These are phyloP conservation scores for Phylloporus rhodoxanthus DNA, from an alignment of 768 basidiomycete genomes.

Conservation along the genomic window DNA sequence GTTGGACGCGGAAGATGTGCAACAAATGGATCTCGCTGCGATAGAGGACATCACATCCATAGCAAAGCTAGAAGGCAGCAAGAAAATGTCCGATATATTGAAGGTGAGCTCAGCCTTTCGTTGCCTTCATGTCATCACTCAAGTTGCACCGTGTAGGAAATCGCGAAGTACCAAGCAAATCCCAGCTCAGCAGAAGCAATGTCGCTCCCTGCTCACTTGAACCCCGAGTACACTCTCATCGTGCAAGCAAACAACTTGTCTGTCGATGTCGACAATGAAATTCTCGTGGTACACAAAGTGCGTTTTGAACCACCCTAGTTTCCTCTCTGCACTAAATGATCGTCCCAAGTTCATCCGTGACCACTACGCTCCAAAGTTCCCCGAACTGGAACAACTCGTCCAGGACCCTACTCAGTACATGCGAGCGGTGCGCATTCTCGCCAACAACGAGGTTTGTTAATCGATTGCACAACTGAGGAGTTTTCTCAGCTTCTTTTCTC, in stretches of 20 bases:
- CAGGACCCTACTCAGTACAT: slow-evolving; percentile 90
- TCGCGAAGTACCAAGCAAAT: slow-evolving; percentile 76
- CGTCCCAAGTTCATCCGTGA: slow-evolving; percentile 84
- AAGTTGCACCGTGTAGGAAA: slow-evolving; percentile 52
- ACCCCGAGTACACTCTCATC: slow-evolving; percentile 94
- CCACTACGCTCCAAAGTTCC: slow-evolving; percentile 92
- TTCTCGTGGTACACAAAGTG: slow-evolving; percentile 93
- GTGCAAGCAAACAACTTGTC: slow-evolving; percentile 97
- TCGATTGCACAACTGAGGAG: not conserved
- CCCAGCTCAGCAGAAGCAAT: slow-evolving; percentile 78
- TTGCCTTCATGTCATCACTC: not conserved
- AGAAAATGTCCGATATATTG: slow-evolving; percentile 81
- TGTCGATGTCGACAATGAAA: slow-evolving; percentile 98
- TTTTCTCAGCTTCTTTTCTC: slow-evolving; percentile 2
- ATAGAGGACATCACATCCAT: slow-evolving; percentile 85
- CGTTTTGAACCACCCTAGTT: slow-evolving; percentile 11
- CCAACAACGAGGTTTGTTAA: slow-evolving; percentile 63
- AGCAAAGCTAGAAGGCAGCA: slow-evolving; percentile 84
- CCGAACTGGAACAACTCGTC: slow-evolving; percentile 93
- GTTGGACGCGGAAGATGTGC: slow-evolving; percentile 88
- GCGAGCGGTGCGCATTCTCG: slow-evolving; percentile 81
- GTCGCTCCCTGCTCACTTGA: slow-evolving; percentile 75
- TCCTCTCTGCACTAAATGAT: slow-evolving; percentile 8
- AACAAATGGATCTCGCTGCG: slow-evolving; percentile 82
- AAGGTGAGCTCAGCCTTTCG: slow-evolving; percentile 42